Percentiles rank a stretch among this genome's conserved stretches.
Conservation (phyloP, 2,329 filamentous ascomycete species). For the Sarocladiaceae sp. region DNA sequence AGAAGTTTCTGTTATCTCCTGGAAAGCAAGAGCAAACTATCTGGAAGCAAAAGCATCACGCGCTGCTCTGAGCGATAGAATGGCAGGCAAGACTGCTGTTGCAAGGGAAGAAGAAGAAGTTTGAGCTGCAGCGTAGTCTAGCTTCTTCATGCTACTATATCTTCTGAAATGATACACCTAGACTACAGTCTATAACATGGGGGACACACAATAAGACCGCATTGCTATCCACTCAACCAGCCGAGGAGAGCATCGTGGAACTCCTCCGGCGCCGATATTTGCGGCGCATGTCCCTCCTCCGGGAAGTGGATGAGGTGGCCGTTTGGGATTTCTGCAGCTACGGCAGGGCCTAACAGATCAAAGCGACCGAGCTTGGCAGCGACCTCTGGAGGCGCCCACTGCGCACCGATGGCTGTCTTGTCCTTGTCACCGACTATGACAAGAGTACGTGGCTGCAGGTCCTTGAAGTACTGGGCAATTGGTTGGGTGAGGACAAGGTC, state of each 20-base stretch:
- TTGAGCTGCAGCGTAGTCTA: too few relatives aligned
- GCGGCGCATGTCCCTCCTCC: slow-evolving; percentile 44
- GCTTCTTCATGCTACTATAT: too few relatives aligned
- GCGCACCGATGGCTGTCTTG: slow-evolving; percentile 48
- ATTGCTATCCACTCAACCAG: too few relatives aligned
- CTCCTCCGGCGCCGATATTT: slow-evolving; percentile 41
- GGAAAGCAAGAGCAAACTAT: not conserved
- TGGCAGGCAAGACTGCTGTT: not conserved
- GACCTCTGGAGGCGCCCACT: slow-evolving; percentile 40
- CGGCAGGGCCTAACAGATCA: slow-evolving; percentile 39
- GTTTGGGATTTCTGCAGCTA: slow-evolving; percentile 35
- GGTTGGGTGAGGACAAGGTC: slow-evolving; percentile 50
- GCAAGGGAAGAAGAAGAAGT: too few relatives aligned
- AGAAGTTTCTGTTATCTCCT: not conserved
- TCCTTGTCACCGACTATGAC: slow-evolving; percentile 46
- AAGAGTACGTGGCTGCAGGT: slow-evolving; percentile 37
- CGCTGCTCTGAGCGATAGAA: not conserved
- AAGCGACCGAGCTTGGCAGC: slow-evolving; percentile 42
- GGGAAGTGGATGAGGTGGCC: slow-evolving; percentile 39
- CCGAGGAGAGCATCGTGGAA: slow-evolving; percentile 40
- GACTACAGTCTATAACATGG: too few relatives aligned
- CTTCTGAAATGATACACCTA: too few relatives aligned
- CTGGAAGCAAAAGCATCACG: not conserved
- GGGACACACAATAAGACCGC: too few relatives aligned
- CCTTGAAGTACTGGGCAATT: slow-evolving; percentile 42